These are phyloP conservation scores for Zygosaccharomyces pseudorouxii DNA, from an alignment of 805 yeast species.

Conservation along the genomic window DNA sequence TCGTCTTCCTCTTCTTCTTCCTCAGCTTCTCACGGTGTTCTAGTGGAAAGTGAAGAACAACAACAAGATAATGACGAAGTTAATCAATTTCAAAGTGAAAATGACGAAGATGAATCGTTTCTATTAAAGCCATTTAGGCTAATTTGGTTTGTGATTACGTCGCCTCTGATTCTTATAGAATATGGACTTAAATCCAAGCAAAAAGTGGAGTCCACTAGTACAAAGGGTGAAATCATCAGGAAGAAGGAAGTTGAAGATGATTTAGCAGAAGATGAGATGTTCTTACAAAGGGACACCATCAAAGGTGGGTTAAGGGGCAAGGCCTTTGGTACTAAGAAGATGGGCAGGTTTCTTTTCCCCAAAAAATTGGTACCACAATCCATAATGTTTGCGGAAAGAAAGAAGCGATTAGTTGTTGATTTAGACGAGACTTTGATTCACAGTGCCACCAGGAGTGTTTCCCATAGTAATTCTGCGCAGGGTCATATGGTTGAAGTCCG, in stretches of 20 bases:
- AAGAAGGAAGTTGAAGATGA: constrained; percentile 27
- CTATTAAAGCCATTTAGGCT: constrained; percentile 49
- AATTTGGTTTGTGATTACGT: constrained; percentile 48
- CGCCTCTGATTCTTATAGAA: constrained; percentile 48
- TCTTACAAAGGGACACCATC: constrained; percentile 29
- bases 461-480: constrained; percentile 32
- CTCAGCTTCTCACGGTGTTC: neutral
- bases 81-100: neutral
- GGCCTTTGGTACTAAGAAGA: constrained; percentile 30
- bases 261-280: constrained; percentile 28
- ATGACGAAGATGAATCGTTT: neutral
- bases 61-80: neutral
- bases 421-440: constrained; percentile 94
- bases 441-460: constrained; percentile 63
- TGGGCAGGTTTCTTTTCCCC: constrained; percentile 43
- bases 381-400: constrained; percentile 34
- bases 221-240: constrained; percentile 9
- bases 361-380: constrained; percentile 40
- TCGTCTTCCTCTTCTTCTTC: neutral
- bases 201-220: constrained; percentile 8
- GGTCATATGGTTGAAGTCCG: constrained; percentile 80
- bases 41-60: neutral
- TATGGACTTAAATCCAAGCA: constrained; percentile 20
- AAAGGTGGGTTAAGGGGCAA: constrained; percentile 19
- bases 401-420: constrained; percentile 72